Conservation (phyloP, 2,329 filamentous ascomycete genomes). For the Apiospora rasikravindrae region DNA sequence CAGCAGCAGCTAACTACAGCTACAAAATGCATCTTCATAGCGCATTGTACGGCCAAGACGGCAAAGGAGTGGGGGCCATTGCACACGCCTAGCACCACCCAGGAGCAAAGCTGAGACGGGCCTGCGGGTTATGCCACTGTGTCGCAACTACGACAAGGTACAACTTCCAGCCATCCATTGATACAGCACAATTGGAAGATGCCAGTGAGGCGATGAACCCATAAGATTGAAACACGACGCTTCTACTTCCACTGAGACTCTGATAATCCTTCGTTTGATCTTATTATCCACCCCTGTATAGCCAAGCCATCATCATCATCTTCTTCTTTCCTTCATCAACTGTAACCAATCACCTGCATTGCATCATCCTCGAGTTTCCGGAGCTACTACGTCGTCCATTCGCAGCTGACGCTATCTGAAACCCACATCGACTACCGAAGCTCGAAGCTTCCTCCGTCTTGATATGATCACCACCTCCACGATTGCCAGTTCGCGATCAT, state of each 20-base stretch:
- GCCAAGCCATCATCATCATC: background rate
- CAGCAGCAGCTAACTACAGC: no score
- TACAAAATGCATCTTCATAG: no score
- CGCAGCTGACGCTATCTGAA: conserved; percentile 36
- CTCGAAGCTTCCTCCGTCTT: conserved; percentile 32
- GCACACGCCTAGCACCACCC: background rate
- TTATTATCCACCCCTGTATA: background rate
- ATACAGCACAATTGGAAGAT: background rate
- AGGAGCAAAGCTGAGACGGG: conserved; percentile 12
- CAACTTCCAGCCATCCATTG: background rate
- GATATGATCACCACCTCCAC: conserved; percentile 49
- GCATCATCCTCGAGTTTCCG: background rate
- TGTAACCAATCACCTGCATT: background rate
- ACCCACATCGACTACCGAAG: background rate
- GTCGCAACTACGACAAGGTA: background rate
- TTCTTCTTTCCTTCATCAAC: background rate
- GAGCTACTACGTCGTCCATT: background rate
- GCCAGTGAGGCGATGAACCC: conserved; percentile 1
- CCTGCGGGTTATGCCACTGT: background rate
- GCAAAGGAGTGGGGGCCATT: background rate
- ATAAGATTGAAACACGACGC: conserved; percentile 17
- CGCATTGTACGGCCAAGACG: background rate
- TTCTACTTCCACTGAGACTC: background rate
- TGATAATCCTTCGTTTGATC: background rate
- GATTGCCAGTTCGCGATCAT: conserved; percentile 51